Percentiles rank a stretch among this genome's conserved stretches.
Evolutionary conservation across 305 asterid genomes (phyloP).

Genomic region (Fraxinus platypoda): DNA sequence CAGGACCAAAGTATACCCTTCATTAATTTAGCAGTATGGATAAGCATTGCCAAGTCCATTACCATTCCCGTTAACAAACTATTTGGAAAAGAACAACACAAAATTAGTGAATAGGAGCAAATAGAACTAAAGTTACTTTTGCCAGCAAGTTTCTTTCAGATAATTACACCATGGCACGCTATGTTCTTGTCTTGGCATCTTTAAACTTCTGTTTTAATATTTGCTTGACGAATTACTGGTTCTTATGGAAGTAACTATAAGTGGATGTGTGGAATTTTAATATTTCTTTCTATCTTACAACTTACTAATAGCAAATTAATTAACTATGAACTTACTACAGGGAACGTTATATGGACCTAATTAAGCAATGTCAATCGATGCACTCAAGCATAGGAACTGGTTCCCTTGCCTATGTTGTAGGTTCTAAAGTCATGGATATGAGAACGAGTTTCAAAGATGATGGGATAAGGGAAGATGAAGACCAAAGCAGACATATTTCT

Average conservation of each 20-base stretch:
- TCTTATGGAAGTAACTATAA: not conserved
- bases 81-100: not conserved
- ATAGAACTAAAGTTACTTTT: not conserved
- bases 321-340: conserved; percentile 39
- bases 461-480: conserved; percentile 49
- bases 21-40: not conserved
- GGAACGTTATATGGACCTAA: conserved; percentile 79
- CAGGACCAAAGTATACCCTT: not conserved
- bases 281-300: not conserved
- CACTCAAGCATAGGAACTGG: conserved; percentile 98
- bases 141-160: not conserved
- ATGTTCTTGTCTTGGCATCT: not conserved
- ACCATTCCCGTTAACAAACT: not conserved
- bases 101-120: not conserved
- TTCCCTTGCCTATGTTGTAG: conserved; percentile 87
- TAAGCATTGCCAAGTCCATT: not conserved
- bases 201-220: not conserved
- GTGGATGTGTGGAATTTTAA: not conserved
- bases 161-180: not conserved
- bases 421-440: conserved; percentile 97
- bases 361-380: conserved; percentile 85
- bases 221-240: not conserved
- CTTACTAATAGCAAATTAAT: conserved; percentile 12
- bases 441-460: conserved; percentile 84
- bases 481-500: conserved; percentile 41